Base-by-base conservation (phyloP, 2,329 filamentous ascomycete species). In the Aspergillus fumigatiaffinis region DNA sequence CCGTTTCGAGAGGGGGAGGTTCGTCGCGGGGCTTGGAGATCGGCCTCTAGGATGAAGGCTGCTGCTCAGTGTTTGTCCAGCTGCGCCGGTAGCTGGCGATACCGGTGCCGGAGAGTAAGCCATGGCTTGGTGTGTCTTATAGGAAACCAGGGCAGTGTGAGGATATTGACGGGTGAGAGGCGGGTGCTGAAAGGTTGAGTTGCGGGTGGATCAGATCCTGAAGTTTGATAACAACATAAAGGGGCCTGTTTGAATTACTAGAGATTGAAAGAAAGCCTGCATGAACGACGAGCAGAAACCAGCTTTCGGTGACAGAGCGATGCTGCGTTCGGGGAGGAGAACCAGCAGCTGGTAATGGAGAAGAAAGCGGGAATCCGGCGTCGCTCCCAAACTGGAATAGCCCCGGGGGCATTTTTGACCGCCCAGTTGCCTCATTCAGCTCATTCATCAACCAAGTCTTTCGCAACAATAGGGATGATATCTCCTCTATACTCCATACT, bases 1-100 rank as follows among this genome's bases (percentile, higher is more conserved):
- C 74, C 91, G 86, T 79, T 97, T 97, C 44, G 91, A 93, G 50
- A 84, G 68, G 23, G 77, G 79, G n/a, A 64, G 62, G 55, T 64
- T 70, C 35, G 68, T 65, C 29, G 66, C 63, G 4, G 73, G 73
- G 55, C 71, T 74, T 21, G 66, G 61, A 3, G 72, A 74, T 38
- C 67, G 63, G 51, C 65, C 64, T 54, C 68, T 53, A 7, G 59
- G 57, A 35, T 67, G 61, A 38, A 68, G 46, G 17, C 60, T 64
- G 62, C 66, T 61, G 23, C 61, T 59, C 54, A 65, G 57, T 51
- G 62, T 54, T 12, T 66, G 59, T 17, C 50, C 55, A 26, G 57
- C 54, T 23, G 57, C 58, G 50, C 67, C 65, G 12, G 61, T 51
- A 9, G 57, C 60, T 42, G 72, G 73, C 35, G 72, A 73, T 20